Conservation (phyloP, 306 rosid species). For the Cucurbita pepo region DNA sequence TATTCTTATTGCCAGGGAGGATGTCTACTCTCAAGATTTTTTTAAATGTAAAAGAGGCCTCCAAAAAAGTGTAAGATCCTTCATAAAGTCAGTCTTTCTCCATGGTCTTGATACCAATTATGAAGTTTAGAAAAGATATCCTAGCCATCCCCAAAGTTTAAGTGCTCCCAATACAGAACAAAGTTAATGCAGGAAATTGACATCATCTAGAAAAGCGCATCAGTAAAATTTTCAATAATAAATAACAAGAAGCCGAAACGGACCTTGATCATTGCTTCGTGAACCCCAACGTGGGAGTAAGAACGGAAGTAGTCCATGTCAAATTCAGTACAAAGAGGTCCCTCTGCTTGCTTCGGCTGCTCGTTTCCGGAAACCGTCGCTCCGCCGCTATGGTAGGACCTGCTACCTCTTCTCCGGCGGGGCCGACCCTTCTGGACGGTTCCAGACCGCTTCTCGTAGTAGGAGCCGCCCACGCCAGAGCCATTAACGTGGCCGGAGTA, state of each 20-base stretch:
- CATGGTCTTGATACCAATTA: background rate
- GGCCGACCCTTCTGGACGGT: slow-evolving; percentile 26
- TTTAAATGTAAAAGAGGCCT: background rate
- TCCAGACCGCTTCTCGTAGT: slow-evolving; percentile 13
- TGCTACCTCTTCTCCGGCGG: slow-evolving; percentile 44
- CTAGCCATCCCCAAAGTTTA: background rate
- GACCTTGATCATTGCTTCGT: slow-evolving; percentile 97
- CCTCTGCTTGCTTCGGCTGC: slow-evolving; percentile 8
- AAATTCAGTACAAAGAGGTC: slow-evolving; percentile 73
- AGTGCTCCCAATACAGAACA: background rate
- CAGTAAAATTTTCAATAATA: background rate
- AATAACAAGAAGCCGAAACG: background rate
- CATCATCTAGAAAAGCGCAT: background rate
- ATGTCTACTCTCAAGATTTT: background rate
- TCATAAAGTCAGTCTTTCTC: background rate
- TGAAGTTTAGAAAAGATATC: background rate
- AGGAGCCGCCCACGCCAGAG: slow-evolving; percentile 9
- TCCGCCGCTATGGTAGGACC: slow-evolving; percentile 15
- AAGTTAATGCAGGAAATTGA: background rate
- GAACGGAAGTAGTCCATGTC: slow-evolving; percentile 91
- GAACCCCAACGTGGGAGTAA: slow-evolving; percentile 89
- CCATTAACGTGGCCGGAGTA: slow-evolving; percentile 29
- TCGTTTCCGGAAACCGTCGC: slow-evolving; percentile 60
- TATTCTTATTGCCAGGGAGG: background rate
- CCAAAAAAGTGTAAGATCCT: background rate